Base-by-base conservation (phyloP, 1,284 basidiomycete species). In the Neonothopanus nambi region DNA sequence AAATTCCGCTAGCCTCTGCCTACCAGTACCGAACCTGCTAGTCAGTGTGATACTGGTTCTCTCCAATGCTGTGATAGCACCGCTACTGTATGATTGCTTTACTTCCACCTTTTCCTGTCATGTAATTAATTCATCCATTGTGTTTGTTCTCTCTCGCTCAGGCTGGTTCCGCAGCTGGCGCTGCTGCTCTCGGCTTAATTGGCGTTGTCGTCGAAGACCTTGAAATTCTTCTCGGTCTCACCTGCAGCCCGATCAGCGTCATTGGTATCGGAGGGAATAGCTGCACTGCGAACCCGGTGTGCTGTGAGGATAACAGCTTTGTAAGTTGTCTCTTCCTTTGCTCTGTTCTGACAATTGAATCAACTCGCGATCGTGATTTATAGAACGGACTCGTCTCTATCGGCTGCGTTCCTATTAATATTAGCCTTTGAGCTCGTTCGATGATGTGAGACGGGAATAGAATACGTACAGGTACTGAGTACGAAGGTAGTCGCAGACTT, bases 1-100 rank as follows among this genome's bases (percentile, higher is more conserved):
- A 28, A 28, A 28, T 28, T 5, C 5, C 26, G 5, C 26, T 28
- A 43, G 49, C 49, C 49, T 43, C n/a, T 41, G 3, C 43, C 40
- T 13, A 51, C 50, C 8, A 33, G 28, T 20, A 51, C 50, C 17
- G 52, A 57, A 17, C 55, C 53, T 15, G 47, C 50, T 40, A 48
- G 47, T 49, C 57, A 64, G 20, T 69, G 67, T 65, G 64, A 64
- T 56, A 65, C 61, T 28, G 68, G 70, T 15, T 17, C 52, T 15
- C 36, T 68, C 23, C 63, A 69, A 26, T 54, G 52, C 46, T 54
- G 52, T 28, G 40, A 44, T 33, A 33, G 20, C 39, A 48, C 46
- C n/a, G 21, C 36, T 21, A 33, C 36, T 13, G 51, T 51, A 35
- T 30, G 44, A 3, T 12, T 5, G 20, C 18, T 3, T 7, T 18